Evolutionary conservation across 257 asterid genomes (phyloP).

Genomic region (Leonotis leonurus): DNA sequence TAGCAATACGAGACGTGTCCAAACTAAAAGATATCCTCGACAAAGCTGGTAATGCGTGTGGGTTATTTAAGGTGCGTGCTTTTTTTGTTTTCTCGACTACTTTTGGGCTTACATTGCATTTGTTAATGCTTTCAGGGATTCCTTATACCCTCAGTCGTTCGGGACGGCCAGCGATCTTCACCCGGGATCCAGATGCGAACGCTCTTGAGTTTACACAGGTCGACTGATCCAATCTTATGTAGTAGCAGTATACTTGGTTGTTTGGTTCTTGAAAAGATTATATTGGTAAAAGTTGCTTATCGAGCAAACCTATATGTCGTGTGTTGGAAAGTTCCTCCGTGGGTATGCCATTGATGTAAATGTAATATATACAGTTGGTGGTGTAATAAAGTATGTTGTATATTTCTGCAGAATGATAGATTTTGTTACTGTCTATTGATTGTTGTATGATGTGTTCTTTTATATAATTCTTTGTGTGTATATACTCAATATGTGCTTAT

Average conservation of each 20-base stretch:
- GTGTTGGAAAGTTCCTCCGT: background rate
- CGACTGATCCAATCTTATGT: slow-evolving; percentile 21
- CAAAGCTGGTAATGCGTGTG: slow-evolving; percentile 45
- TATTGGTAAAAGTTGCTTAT: too few relatives aligned
- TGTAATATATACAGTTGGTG: background rate
- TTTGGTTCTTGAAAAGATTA: background rate
- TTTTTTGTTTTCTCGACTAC: background rate
- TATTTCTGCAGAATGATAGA: too few relatives aligned
- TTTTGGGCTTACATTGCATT: background rate
- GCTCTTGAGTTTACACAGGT: slow-evolving; percentile 93
- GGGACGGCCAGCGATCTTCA: slow-evolving; percentile 88
- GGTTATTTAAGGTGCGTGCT: background rate
- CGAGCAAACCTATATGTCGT: background rate
- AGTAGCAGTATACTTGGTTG: background rate
- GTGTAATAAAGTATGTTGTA: too few relatives aligned
- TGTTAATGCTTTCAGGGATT: slow-evolving; percentile 42
- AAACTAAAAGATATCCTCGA: slow-evolving; percentile 75
- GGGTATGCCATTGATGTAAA: background rate
- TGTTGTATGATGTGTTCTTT: too few relatives aligned
- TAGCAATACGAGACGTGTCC: slow-evolving; percentile 70
- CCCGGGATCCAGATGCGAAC: slow-evolving; percentile 88
- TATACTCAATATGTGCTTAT: too few relatives aligned
- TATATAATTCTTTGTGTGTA: too few relatives aligned
- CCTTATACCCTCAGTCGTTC: slow-evolving; percentile 81
- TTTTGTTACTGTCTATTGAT: too few relatives aligned